Evolutionary conservation across 305 asterid genomes (phyloP).

Genomic region (Fraxinus angustifolia): DNA sequence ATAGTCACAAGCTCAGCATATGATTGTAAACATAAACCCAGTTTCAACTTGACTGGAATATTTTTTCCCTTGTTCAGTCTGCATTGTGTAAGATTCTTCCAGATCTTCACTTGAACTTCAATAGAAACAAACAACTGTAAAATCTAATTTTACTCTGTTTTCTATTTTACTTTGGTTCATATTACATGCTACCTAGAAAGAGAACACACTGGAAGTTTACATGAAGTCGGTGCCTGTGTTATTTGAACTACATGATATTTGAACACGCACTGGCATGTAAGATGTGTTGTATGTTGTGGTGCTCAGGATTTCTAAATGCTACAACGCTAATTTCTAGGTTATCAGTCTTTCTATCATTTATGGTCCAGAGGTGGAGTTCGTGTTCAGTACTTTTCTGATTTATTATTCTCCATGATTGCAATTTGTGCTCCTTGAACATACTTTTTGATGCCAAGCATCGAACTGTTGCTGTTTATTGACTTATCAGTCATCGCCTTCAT

Average conservation of each 20-base stretch:
- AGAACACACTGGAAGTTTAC: slow-evolving; percentile 9
- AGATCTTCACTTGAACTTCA: not conserved
- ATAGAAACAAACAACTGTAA: not conserved
- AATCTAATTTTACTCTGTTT: not conserved
- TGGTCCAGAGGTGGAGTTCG: not conserved
- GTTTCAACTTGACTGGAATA: not conserved
- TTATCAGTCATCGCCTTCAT: not conserved
- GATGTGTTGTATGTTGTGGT: not conserved
- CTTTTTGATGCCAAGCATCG: not conserved
- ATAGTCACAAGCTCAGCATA: not conserved
- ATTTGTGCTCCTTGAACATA: not conserved
- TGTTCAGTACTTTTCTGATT: not conserved
- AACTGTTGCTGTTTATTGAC: not conserved
- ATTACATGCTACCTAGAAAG: not conserved
- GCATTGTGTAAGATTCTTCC: not conserved
- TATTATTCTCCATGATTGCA: not conserved
- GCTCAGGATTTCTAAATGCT: not conserved
- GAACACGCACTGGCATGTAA: not conserved
- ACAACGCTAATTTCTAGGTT: not conserved
- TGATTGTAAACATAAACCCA: not conserved
- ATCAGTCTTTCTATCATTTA: not conserved
- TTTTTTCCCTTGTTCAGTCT: not conserved
- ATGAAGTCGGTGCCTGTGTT: not conserved
- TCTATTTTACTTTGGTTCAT: not conserved
- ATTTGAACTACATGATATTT: not conserved